Evolutionary conservation across 2,329 filamentous ascomycete species (phyloP), one percentile per base, ranked within the genome.

Genomic region (Cryoendolithus antarcticus): DNA sequence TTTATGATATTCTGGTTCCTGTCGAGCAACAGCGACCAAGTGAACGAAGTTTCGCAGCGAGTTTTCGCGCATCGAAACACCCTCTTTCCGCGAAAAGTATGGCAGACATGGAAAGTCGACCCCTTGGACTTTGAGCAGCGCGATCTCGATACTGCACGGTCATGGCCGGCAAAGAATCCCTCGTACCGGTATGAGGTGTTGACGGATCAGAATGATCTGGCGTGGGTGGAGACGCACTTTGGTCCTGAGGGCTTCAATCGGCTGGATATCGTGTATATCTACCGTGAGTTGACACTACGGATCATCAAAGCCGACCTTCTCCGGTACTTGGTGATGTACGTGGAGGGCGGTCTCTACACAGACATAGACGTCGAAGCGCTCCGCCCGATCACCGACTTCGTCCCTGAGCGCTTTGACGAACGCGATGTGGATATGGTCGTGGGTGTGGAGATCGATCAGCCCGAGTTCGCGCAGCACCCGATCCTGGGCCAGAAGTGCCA

Each of bases 31-130:
- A 21, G 19, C 19, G 19, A 21, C 19, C 19, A 21, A 21, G 19
- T 21, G 19, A 21, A 21, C 19, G 19, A 21, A 21, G 19, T 21
- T 6, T 21, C 19, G 19, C 19, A 21, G 19, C 19, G 19, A 21
- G 19, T 15, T 33, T 40, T 35, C 9, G 28, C 29, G 21, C 9
- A 24, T 11, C 41, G 47, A 43, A 32, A 44, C 45, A 39, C 42
- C 37, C 54, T 39, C 49, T 84, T 77, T 49, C 80, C 70, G 4
- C 68, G 69, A 40, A 85, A 84, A 59, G 80, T 85, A 48, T 85
- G 80, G 80, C 80, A 85, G 58, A 80, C 75, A 0, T 85, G 80
- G 80, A 85, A 83, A 56, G 71, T 79, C 21, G 71, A 79, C 44
- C 75, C 80, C 2, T 63, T 82, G 28, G 65, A 66, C 2, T 82